Evolutionary conservation across 345 rosid genomes (phyloP).

Genomic region (Camelina laxa): DNA sequence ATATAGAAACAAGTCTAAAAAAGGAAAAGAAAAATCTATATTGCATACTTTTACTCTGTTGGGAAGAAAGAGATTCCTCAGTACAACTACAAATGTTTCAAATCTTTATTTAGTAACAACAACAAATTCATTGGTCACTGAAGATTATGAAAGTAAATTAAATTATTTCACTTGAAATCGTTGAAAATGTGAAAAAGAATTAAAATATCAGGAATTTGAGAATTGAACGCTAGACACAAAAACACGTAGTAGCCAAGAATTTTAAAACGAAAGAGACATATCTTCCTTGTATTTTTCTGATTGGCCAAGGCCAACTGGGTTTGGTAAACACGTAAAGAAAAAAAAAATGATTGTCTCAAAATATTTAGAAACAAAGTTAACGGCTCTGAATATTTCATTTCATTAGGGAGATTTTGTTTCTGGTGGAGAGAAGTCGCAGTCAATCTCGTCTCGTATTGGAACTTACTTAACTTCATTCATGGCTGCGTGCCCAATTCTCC

Average conservation of each 20-base stretch:
- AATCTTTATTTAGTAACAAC: neutral
- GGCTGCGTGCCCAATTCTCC: too few relatives aligned
- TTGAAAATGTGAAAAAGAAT: neutral
- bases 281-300: slow-evolving; percentile 14
- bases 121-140: neutral
- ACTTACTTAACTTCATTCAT: slow-evolving; percentile 15
- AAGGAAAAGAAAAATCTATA: neutral
- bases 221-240: neutral
- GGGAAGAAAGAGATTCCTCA: neutral
- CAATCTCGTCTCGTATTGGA: slow-evolving; percentile 27
- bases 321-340: slow-evolving; percentile 5
- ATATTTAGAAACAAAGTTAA: neutral
- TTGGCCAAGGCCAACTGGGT: slow-evolving; percentile 14
- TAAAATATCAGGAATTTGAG: neutral
- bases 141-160: neutral
- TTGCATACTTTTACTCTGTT: neutral
- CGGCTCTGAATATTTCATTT: slow-evolving; percentile 8
- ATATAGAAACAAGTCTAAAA: too few relatives aligned
- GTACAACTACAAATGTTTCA: neutral
- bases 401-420: neutral
- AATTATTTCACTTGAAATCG: neutral
- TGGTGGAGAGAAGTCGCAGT: slow-evolving; percentile 17
- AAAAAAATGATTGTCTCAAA: neutral
- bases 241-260: slow-evolving; percentile 13
- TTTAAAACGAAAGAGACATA: neutral